phyloP scores from a whole-genome alignment of 2,329 filamentous ascomycete genomes.

The Fusarium sp. region DNA sequence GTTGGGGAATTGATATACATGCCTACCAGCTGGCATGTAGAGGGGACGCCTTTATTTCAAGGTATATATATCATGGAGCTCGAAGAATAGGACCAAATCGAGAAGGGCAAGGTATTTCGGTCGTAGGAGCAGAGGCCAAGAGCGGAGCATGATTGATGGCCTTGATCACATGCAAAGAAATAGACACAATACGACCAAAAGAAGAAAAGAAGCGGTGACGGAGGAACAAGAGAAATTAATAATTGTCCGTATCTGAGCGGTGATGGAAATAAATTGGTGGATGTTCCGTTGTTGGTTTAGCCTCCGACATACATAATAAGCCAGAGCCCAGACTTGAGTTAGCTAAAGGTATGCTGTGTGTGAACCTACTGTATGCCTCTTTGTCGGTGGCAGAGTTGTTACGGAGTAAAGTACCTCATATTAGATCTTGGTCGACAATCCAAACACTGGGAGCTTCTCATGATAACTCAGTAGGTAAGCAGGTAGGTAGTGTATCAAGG shows the following conservation, averaged over 20 bases:
- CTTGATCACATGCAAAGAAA: conserved; percentile 26
- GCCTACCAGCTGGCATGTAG: not conserved
- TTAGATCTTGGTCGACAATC: not conserved
- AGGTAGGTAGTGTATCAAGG: not conserved
- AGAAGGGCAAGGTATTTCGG: not conserved
- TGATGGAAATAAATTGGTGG: conserved; percentile 8
- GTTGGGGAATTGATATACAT: not conserved
- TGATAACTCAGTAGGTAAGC: not conserved
- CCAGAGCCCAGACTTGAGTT: not conserved
- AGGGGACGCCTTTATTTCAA: not conserved
- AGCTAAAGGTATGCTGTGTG: not conserved
- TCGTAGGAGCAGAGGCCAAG: not conserved
- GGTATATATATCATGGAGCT: not conserved
- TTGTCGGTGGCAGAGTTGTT: not conserved
- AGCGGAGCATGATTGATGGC: not conserved
- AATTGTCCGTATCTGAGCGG: conserved; percentile 19
- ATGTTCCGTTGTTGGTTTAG: conserved; percentile 9
- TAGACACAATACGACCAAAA: not conserved
- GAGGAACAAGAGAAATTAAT: not conserved
- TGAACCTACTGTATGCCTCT: not conserved
- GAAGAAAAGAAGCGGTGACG: conserved; percentile 34
- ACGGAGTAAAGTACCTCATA: not conserved
- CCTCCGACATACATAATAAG: conserved; percentile 4
- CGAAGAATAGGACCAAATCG: not conserved
- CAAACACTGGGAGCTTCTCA: not conserved